Conservation (phyloP, 179 eudicot species). For the Beta macrorhiza region DNA sequence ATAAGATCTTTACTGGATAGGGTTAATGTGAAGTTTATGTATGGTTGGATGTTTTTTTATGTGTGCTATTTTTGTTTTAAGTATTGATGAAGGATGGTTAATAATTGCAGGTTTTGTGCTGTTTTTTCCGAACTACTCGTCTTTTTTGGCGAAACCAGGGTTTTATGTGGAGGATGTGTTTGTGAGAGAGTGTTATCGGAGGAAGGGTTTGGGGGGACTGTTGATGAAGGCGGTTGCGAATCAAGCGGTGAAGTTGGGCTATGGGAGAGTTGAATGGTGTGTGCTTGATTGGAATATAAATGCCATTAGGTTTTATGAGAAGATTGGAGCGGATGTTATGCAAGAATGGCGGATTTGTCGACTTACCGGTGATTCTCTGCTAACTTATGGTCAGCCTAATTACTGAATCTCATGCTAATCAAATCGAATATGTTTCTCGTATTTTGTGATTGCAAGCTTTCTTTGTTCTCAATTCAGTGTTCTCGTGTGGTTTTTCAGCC, state of each 20-base stretch:
- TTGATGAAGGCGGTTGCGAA: conserved; percentile 68
- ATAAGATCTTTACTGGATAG: no score
- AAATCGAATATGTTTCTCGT: background rate
- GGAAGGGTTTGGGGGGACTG: conserved; percentile 69
- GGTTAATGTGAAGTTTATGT: no score
- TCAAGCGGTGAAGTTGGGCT: conserved; percentile 70
- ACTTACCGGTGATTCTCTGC: conserved; percentile 68
- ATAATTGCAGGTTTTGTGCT: conserved; percentile 65
- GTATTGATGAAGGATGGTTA: conserved; percentile 14
- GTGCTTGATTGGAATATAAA: conserved; percentile 94
- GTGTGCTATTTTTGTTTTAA: no score
- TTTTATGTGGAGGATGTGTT: conserved; percentile 72
- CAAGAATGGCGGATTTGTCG: conserved; percentile 80
- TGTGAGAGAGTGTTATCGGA: conserved; percentile 73
- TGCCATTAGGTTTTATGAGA: conserved; percentile 72
- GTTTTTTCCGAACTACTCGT: conserved; percentile 76
- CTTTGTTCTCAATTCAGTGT: no score
- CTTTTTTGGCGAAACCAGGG: conserved; percentile 77
- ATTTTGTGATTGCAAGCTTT: background rate
- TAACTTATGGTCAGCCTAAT: conserved; percentile 43
- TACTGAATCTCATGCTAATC: conserved; percentile 17
- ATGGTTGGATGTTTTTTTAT: no score
- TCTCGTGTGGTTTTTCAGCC: no score
- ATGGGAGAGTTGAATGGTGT: conserved; percentile 85
- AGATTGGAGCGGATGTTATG: conserved; percentile 73